Conservation (phyloP, 352 stramenopile genomes). For the Pythium brachiatum region DNA sequence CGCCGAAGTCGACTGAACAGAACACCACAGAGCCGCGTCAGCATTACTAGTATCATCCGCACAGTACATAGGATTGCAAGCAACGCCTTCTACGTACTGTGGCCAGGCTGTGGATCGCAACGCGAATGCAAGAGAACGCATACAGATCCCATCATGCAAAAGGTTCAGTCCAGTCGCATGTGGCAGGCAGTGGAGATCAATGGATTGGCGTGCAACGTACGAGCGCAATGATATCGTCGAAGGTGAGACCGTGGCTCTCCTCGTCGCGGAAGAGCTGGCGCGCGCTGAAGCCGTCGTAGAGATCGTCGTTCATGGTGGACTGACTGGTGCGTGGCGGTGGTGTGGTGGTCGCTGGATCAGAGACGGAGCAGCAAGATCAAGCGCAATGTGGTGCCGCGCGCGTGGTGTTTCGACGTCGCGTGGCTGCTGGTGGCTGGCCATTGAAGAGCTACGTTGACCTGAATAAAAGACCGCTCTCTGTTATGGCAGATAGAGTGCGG, state of each 20-base stretch:
- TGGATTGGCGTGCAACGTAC: conserved; percentile 25
- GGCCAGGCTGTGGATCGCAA: conserved; percentile 39
- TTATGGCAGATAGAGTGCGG: not conserved
- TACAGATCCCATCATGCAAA: too few species aligned
- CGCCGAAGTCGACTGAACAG: conserved; percentile 88
- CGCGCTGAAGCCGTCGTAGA: conserved; percentile 68
- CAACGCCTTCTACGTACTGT: conserved; percentile 41
- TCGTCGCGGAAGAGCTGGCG: conserved; percentile 70
- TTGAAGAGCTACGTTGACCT: conserved; percentile 13
- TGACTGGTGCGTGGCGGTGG: conserved; percentile 2
- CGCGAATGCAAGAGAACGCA: not conserved
- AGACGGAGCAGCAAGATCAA: conserved; percentile 1
- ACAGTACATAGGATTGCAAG: not conserved
- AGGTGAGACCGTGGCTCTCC: conserved; percentile 72
- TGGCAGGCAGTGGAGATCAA: not conserved
- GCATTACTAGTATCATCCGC: not conserved
- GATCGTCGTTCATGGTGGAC: conserved; percentile 35
- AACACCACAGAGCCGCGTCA: not conserved
- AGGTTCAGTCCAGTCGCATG: too few species aligned
- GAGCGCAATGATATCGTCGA: conserved; percentile 86
- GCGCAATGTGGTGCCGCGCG: not conserved
- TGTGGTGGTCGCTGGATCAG: conserved; percentile 5
- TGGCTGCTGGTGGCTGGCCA: conserved; percentile 14
- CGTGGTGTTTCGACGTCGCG: conserved; percentile 1
- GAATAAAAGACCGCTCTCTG: conserved; percentile 18